These are phyloP conservation scores for Dendryphion nanum DNA, from an alignment of 2,329 filamentous ascomycete species.

Conservation along the genomic window DNA sequence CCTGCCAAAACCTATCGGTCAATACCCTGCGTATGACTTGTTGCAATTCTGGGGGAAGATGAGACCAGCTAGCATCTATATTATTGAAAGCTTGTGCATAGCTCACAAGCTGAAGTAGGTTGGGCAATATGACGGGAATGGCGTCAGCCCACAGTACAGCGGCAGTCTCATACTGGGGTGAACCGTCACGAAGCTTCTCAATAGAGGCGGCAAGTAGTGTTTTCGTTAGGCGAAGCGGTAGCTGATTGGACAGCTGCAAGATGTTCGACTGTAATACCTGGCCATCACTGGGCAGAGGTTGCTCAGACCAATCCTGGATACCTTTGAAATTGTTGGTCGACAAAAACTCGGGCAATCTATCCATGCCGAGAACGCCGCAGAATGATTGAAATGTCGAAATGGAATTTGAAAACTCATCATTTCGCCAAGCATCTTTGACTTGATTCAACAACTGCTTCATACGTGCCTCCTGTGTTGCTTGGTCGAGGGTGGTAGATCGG, in stretches of 20 bases:
- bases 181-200: conserved; percentile 77
- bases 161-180: conserved; percentile 71
- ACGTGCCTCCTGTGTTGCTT: conserved; percentile 66
- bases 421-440: conserved; percentile 77
- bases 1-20: conserved; percentile 97
- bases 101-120: conserved; percentile 79
- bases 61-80: conserved; percentile 71
- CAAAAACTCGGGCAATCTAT: conserved; percentile 79
- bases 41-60: conserved; percentile 72
- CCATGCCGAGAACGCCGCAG: conserved; percentile 74
- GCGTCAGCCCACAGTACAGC: conserved; percentile 81
- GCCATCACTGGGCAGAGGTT: conserved; percentile 75
- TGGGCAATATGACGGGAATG: conserved; percentile 79
- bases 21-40: conserved; percentile 77
- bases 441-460: conserved; percentile 78
- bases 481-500: conserved; percentile 73
- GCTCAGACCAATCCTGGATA: conserved; percentile 78
- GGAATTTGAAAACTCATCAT: conserved; percentile 64
- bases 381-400: conserved; percentile 77
- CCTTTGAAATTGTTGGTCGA: conserved; percentile 69
- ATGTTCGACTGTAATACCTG: conserved; percentile 75
- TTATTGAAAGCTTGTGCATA: conserved; percentile 89
- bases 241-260: conserved; percentile 67
- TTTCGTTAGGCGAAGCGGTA: conserved; percentile 85
- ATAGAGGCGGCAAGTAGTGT: conserved; percentile 90